Conservation (phyloP, 768 basidiomycete species). For the Leucocoprinus leucothites region DNA sequence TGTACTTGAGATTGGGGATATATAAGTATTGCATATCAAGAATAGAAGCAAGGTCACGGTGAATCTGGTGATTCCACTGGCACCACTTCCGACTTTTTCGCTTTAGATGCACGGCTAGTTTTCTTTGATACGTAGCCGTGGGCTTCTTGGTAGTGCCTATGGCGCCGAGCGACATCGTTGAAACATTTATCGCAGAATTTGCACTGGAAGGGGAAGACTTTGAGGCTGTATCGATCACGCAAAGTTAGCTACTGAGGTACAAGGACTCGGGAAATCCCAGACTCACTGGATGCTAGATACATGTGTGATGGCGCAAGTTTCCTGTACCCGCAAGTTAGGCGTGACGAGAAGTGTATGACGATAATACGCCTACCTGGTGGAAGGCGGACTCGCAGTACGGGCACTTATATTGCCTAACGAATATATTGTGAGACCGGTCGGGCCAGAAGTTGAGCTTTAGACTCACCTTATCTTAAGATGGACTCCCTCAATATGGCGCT, state of each 20-base stretch:
- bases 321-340: constrained; percentile 26
- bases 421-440: neutral
- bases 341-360: neutral
- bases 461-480: constrained; percentile 60
- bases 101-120: constrained; percentile 1
- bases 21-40: too few relatives aligned
- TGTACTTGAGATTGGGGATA: too few relatives aligned
- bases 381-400: neutral
- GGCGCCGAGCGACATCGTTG: constrained; percentile 64
- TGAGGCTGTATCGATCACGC: constrained; percentile 40
- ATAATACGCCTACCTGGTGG: constrained; percentile 5
- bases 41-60: neutral
- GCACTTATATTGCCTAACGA: constrained; percentile 21
- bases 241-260: neutral
- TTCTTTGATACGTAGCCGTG: constrained; percentile 13
- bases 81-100: neutral
- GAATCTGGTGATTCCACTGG: neutral
- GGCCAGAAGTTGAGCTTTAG: neutral
- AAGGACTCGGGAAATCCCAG: neutral
- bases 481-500: constrained; percentile 62
- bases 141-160: constrained; percentile 32
- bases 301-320: constrained; percentile 58
- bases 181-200: constrained; percentile 49
- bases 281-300: constrained; percentile 45
- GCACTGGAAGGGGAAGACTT: constrained; percentile 49